phyloP scores from a whole-genome alignment of 1,284 basidiomycete species.

The Schizophyllum amplum region DNA sequence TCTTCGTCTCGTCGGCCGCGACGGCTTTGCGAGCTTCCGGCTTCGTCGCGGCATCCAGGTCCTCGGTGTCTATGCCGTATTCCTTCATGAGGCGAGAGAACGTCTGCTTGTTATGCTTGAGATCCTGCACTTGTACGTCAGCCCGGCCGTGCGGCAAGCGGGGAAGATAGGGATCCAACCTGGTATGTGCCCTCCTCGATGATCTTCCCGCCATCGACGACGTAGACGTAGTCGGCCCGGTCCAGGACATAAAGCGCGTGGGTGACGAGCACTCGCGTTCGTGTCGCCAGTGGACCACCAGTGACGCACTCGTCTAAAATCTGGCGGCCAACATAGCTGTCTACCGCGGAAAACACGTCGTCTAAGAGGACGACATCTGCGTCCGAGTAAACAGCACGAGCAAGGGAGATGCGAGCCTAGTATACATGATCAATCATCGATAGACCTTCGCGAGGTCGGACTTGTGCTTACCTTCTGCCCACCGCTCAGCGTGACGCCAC shows the following conservation, averaged over 20 bases:
- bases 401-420: slow-evolving; percentile 74
- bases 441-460: slow-evolving; percentile 25
- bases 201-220: slow-evolving; percentile 63
- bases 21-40: slow-evolving; percentile 17
- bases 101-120: slow-evolving; percentile 41
- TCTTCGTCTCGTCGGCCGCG: slow-evolving; percentile 20
- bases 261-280: slow-evolving; percentile 72
- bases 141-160: too few species aligned
- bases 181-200: slow-evolving; percentile 57
- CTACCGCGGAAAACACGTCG: slow-evolving; percentile 67
- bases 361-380: slow-evolving; percentile 70
- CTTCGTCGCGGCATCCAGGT: too few species aligned
- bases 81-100: slow-evolving; percentile 60
- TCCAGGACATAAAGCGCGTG: slow-evolving; percentile 71
- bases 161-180: too few species aligned
- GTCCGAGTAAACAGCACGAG: slow-evolving; percentile 71
- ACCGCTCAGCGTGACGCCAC: slow-evolving; percentile 62
- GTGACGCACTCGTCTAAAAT: slow-evolving; percentile 58
- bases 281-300: slow-evolving; percentile 43
- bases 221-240: slow-evolving; percentile 60
- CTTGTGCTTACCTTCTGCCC: slow-evolving; percentile 49
- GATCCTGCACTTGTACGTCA: too few species aligned
- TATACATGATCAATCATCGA: not conserved
- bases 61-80: too few species aligned
- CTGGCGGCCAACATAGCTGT: slow-evolving; percentile 57